Conservation (phyloP, 805 yeast species). For the Saccharomycopsis malanga region DNA sequence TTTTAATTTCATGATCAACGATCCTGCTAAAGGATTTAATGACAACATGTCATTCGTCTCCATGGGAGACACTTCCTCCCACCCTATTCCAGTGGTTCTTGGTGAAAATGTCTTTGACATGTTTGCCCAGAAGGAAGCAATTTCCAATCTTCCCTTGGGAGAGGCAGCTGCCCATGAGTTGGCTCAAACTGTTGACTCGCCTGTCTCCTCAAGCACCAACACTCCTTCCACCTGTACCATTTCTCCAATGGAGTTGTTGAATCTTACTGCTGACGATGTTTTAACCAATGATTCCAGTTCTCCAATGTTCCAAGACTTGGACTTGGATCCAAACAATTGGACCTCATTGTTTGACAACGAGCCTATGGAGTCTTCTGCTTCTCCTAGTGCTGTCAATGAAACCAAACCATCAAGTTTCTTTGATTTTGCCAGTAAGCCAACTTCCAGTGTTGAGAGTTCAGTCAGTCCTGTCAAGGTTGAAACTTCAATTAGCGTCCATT, state of each 20-base stretch:
- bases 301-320: conserved; percentile 56
- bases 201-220: conserved; percentile 24
- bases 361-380: conserved; percentile 21
- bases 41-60: conserved; percentile 1
- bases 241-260: conserved; percentile 48
- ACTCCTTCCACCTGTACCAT: conserved; percentile 29
- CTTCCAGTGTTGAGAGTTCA: not conserved
- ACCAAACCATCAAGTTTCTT: not conserved
- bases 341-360: conserved; percentile 50
- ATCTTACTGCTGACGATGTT: conserved; percentile 45
- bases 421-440: not conserved
- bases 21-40: conserved; percentile 6
- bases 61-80: conserved; percentile 4
- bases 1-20: conserved; percentile 13
- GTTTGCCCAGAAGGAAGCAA: conserved; percentile 14
- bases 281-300: conserved; percentile 37
- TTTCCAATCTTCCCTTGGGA: conserved; percentile 28
- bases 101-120: conserved; percentile 22
- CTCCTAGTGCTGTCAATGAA: not conserved
- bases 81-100: conserved; percentile 18
- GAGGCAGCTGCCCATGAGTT: conserved; percentile 25
- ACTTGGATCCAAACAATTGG: conserved; percentile 44
- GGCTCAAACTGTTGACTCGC: conserved; percentile 24
- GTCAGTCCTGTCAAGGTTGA: not conserved
- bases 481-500: not conserved